Evolutionary conservation across 2,329 filamentous ascomycete genomes (phyloP).

Genomic region (Corynespora cassiicola): DNA sequence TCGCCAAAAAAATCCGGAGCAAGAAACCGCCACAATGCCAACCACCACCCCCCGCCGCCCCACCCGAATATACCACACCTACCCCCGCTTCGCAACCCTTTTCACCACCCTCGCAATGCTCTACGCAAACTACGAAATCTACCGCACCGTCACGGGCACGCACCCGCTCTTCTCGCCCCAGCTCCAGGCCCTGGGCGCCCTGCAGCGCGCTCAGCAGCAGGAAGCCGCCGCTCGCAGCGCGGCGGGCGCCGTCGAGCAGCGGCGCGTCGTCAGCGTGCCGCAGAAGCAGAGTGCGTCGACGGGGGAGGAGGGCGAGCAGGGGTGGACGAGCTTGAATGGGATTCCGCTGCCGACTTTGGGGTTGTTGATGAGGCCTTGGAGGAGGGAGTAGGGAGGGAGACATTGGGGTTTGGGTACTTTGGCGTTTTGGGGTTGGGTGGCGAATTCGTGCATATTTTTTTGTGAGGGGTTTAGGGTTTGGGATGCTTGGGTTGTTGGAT

Average conservation of each 20-base stretch:
- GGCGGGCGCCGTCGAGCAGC: constrained; percentile 1
- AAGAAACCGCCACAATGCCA: too few species aligned
- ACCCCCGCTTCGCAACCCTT: constrained; percentile 16
- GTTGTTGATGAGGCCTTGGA: background rate
- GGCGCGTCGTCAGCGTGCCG: too few species aligned
- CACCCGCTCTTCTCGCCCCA: constrained; percentile 33
- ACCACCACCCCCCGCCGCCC: too few species aligned
- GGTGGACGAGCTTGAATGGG: constrained; percentile 4
- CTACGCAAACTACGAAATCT: constrained; percentile 30
- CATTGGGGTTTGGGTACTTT: too few species aligned
- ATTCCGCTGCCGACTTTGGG: constrained; percentile 6
- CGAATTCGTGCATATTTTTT: too few species aligned
- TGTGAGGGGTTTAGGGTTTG: too few species aligned
- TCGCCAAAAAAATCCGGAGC: too few species aligned
- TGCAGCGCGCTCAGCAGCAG: background rate
- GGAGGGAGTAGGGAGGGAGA: too few species aligned
- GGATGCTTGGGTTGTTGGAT: too few species aligned
- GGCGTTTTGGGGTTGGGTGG: too few species aligned
- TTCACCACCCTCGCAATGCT: constrained; percentile 22
- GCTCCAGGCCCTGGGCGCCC: constrained; percentile 14
- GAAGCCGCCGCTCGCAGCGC: too few species aligned
- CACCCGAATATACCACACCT: constrained; percentile 17
- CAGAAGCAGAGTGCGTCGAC: background rate
- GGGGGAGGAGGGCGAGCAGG: constrained; percentile 1
- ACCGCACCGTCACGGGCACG: constrained; percentile 32